Base-by-base conservation (phyloP, 345 rosid species). In the Arabis alpina region DNA sequence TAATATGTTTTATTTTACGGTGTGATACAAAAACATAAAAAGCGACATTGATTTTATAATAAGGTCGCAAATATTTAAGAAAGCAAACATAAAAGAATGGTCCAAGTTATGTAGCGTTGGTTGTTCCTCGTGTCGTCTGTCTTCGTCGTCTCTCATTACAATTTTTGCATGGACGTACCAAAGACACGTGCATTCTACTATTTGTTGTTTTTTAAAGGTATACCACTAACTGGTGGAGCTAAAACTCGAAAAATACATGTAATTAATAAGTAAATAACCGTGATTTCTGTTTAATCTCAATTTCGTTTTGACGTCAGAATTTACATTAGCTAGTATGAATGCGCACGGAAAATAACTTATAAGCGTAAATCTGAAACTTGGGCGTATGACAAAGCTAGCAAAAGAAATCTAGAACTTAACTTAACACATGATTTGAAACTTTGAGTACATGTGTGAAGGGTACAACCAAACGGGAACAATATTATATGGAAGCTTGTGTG, bases 141-240 rank as follows among this genome's bases (percentile, higher is more conserved):
- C 57, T 64, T 37, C 57, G 56, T 64, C 67, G 45, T 19, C 45
- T 50, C 58, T 23, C 24, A 0, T 37, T 64, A 23, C 43, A 49
- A 36, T 9, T 23, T 62, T 49, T 64, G 58, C 57, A 50, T 64
- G 69, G 69, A 23, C 24, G 58, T 51, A 12, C 37, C 47, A 64
- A 23, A 37, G 58, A 64, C 58, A 64, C 69, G 68, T 64, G 56
- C 55, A 36, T 8, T 32, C 32, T 36, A 36, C 40, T 8, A 2
- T 8, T 7, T 7, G 7, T 6, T 34, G 0, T 36, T 36, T 2
- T 36, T 1, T 36, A 36, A 36, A 36, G 3, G 7, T 44, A 43
- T n/a, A 13, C 43, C 43, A 41, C 39, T n/a, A 11, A 0, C 39
- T 5, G 10, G 47, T 57, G 32, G 15, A 19, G 7, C 39, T 6